A percentile compares a stretch with the other conserved stretches of the same genome.
These are phyloP conservation scores for Alnus rubra DNA, from an alignment of 306 rosid species.

Conservation along the genomic window DNA sequence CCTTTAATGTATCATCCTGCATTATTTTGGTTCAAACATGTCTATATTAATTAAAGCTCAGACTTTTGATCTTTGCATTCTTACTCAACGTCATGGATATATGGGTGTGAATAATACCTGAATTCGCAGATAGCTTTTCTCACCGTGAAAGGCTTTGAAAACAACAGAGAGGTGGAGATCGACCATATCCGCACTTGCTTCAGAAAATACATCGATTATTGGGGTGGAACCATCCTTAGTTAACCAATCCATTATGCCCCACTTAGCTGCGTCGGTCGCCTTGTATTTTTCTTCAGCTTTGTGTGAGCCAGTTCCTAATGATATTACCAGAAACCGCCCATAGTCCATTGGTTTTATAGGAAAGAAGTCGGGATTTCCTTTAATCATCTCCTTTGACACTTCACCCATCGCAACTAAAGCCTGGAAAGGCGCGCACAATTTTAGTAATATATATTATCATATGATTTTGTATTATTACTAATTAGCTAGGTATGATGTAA, in stretches of 20 bases:
- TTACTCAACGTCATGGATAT: not conserved
- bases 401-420: constrained; percentile 39
- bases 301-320: constrained; percentile 44
- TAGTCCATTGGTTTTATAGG: constrained; percentile 35
- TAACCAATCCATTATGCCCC: constrained; percentile 47
- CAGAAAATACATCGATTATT: constrained; percentile 34
- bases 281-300: constrained; percentile 25
- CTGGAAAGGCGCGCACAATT: not conserved
- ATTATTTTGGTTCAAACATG: not conserved
- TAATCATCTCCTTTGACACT: constrained; percentile 34
- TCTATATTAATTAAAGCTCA: not conserved
- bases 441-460: not conserved
- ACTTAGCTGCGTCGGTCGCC: constrained; percentile 37
- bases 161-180: constrained; percentile 43
- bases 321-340: constrained; percentile 34
- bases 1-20: constrained; percentile 55
- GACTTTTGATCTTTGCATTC: not conserved
- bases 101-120: constrained; percentile 22
- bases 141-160: constrained; percentile 36
- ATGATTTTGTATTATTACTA: not conserved
- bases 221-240: constrained; percentile 36
- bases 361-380: constrained; percentile 35
- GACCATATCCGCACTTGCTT: constrained; percentile 48
- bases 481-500: not conserved
- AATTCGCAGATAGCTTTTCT: constrained; percentile 38